Evolutionary conservation across 2,329 filamentous ascomycete genomes (phyloP).

Genomic region (Tolypocladium tundrense): DNA sequence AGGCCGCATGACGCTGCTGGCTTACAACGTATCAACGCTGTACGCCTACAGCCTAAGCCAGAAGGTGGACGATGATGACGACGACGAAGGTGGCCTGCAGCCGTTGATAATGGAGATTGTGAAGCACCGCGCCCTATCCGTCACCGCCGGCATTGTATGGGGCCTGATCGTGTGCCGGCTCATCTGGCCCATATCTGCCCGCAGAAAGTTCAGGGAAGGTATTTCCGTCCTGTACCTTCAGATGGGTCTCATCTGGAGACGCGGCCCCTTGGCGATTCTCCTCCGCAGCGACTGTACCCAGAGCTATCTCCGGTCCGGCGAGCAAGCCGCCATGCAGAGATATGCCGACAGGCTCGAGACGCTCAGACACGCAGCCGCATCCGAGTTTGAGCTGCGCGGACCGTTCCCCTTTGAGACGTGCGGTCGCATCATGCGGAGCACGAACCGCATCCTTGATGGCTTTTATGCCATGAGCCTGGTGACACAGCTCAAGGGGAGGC

Average conservation of each 20-base stretch:
- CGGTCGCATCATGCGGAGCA: slow-evolving; percentile 61
- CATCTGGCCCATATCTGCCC: slow-evolving; percentile 82
- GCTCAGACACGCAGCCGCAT: slow-evolving; percentile 56
- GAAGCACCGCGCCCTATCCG: slow-evolving; percentile 71
- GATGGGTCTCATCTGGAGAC: slow-evolving; percentile 88
- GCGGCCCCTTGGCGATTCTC: slow-evolving; percentile 72
- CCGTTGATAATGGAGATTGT: slow-evolving; percentile 78
- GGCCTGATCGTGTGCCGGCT: slow-evolving; percentile 75
- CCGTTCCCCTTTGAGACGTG: slow-evolving; percentile 67
- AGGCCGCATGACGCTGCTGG: slow-evolving; percentile 81
- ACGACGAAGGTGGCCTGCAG: slow-evolving; percentile 70
- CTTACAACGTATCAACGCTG: slow-evolving; percentile 83
- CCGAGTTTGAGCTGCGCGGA: slow-evolving; percentile 73
- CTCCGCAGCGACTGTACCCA: slow-evolving; percentile 43
- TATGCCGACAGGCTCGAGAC: slow-evolving; percentile 61
- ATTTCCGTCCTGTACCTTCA: slow-evolving; percentile 77
- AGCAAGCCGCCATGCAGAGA: slow-evolving; percentile 71
- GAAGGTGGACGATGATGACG: slow-evolving; percentile 62
- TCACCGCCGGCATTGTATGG: slow-evolving; percentile 75
- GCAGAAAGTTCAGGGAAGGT: slow-evolving; percentile 74
- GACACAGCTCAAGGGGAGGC: slow-evolving; percentile 63
- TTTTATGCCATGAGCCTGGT: slow-evolving; percentile 91
- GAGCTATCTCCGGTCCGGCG: slow-evolving; percentile 71
- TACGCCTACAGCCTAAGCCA: slow-evolving; percentile 81
- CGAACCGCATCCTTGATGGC: slow-evolving; percentile 70